These are phyloP conservation scores for Chrysoporthe deuterocubensis DNA, from an alignment of 2,329 filamentous ascomycete genomes.

Conservation along the genomic window DNA sequence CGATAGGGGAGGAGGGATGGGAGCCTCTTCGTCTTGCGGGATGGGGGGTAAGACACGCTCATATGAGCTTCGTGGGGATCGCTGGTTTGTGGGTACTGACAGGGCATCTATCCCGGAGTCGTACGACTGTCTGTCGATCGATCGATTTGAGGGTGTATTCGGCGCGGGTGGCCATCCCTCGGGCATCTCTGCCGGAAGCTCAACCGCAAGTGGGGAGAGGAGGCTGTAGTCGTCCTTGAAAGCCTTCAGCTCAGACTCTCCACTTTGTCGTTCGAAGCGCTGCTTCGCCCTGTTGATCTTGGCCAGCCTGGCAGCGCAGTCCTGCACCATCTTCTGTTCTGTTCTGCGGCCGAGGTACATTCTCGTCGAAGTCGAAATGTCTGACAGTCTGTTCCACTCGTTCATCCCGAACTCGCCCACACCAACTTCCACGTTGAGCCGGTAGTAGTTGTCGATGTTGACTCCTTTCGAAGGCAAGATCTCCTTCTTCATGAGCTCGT, in stretches of 20 bases:
- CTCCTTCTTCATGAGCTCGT: slow-evolving; percentile 82
- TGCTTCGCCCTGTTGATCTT: slow-evolving; percentile 79
- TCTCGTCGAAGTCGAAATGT: slow-evolving; percentile 91
- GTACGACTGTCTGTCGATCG: slow-evolving; percentile 48
- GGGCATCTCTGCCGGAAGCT: slow-evolving; percentile 62
- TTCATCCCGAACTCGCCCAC: slow-evolving; percentile 99
- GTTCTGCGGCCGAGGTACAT: slow-evolving; percentile 76
- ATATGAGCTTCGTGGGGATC: slow-evolving; percentile 56
- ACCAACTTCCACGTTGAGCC: slow-evolving; percentile 94
- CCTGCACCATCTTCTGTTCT: slow-evolving; percentile 77
- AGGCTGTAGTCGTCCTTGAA: slow-evolving; percentile 43
- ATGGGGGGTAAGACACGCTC: slow-evolving; percentile 46
- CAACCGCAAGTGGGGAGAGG: slow-evolving; percentile 55
- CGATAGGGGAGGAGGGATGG: slow-evolving; percentile 35
- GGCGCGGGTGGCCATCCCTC: slow-evolving; percentile 40
- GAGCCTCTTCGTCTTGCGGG: slow-evolving; percentile 36
- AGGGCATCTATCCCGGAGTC: slow-evolving; percentile 60
- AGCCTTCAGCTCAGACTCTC: slow-evolving; percentile 50
- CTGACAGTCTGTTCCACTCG: slow-evolving; percentile 91
- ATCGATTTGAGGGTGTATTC: slow-evolving; percentile 47
- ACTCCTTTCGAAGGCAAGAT: slow-evolving; percentile 78
- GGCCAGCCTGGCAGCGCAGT: slow-evolving; percentile 78
- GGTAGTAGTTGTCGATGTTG: slow-evolving; percentile 88
- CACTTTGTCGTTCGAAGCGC: slow-evolving; percentile 60
- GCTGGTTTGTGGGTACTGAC: slow-evolving; percentile 45